phyloP scores from a whole-genome alignment of 148 eudicot species.

The Amaranthus hypochondriacus region DNA sequence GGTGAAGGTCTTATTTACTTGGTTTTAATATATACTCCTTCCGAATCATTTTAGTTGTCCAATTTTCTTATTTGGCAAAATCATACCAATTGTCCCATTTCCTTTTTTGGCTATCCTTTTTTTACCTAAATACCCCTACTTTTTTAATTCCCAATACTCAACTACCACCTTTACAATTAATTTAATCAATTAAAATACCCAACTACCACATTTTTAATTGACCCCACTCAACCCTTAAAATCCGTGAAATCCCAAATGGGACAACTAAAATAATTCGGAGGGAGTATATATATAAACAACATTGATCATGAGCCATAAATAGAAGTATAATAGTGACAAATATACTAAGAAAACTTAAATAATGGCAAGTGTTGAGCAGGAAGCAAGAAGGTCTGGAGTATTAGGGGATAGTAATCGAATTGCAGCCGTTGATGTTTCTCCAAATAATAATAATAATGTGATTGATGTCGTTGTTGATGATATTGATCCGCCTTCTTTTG shows the following conservation, averaged over 20 bases:
- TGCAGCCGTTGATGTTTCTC: conserved; percentile 18
- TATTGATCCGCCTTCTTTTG: conserved; percentile 11
- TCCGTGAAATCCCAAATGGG: too few species aligned
- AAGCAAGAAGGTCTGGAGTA: conserved; percentile 13
- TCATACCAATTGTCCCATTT: too few species aligned
- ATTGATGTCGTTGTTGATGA: conserved; percentile 4
- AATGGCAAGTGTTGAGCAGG: conserved; percentile 22
- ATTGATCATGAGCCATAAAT: not conserved
- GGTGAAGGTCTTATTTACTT: conserved; percentile 18
- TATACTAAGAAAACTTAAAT: not conserved
- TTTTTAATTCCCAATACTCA: too few species aligned
- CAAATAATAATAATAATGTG: not conserved
- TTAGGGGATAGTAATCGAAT: conserved; percentile 40
- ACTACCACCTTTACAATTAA: too few species aligned
- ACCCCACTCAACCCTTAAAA: too few species aligned
- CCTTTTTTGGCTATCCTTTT: too few species aligned
- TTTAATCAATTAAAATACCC: too few species aligned
- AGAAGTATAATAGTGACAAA: not conserved
- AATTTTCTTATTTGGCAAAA: too few species aligned
- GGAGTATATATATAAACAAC: not conserved
- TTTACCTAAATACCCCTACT: too few species aligned
- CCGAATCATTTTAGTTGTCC: too few species aligned
- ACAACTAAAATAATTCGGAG: too few species aligned
- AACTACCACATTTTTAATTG: too few species aligned
- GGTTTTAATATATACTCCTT: not conserved